Base-by-base conservation (phyloP, 495 filamentous ascomycete genomes). In the Apiosordaria backusii region DNA sequence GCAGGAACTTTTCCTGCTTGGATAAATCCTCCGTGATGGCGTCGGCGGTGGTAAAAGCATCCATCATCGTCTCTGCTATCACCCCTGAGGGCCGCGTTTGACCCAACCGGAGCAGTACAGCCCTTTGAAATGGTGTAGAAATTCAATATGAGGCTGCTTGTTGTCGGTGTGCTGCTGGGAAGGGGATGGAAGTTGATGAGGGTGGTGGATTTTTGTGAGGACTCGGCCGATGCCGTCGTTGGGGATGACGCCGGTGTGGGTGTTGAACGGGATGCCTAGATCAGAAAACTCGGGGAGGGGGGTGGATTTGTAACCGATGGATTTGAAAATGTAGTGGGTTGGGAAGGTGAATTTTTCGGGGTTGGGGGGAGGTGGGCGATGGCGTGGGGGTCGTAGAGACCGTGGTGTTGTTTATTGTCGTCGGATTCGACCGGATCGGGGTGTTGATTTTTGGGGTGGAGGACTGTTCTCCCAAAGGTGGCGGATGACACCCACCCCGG, bases 101-200 rank as follows among this genome's bases (percentile, higher is more conserved):
- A 97, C 93, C 95, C 95, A 99, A 4, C 95, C 95, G 22, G 93
- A 91, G 68, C 92, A 94, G 76, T 99, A 99, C 19, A 97, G 72
- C 1, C 96, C 96, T 1, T 91, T 90, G 1, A 96, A 77, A 45
- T 26, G 18, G 18, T 45, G 35, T 26, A 81, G 77, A 72, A 57
- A 3, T 21, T 23, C 68, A 69, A 64, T n/a, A 65, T 45, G 35
- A 3, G 35, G 35, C 35, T 45, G 35, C 3, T 45, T 7, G 9
- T 45, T 7, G 16, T 7, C 5, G 16, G 35, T 29, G n/a, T n/a
- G n/a, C 27, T 3, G 35, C 9, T 45, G 35, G 35, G 35, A 45
- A 45, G 35, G 16, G 16, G 35, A 45, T 7, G 35, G 35, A 15
- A 45, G 35, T 45, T 45, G 35, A 13, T 45, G 35, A 7, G 35